phyloP scores from a whole-genome alignment of 257 asterid genomes.

The Solanum appendiculatum region DNA sequence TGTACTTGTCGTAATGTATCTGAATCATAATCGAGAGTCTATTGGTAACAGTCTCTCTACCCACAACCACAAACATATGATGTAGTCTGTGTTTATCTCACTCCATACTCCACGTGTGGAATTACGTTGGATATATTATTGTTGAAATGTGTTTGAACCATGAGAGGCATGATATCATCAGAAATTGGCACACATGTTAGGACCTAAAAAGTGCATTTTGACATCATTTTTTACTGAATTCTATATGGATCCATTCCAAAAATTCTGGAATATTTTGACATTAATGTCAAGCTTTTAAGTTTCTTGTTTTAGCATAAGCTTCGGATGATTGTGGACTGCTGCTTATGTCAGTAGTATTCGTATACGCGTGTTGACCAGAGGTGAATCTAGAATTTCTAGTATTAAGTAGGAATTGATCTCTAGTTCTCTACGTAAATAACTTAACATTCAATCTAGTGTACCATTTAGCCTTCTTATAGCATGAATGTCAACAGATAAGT shows the following conservation, averaged over 20 bases:
- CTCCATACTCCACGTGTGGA: rapidly evolving
- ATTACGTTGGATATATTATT: background rate
- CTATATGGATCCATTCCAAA: background rate
- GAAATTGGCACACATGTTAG: background rate
- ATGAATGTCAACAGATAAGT: no score
- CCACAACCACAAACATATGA: background rate
- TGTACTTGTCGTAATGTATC: background rate
- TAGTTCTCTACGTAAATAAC: background rate
- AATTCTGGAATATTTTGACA: background rate
- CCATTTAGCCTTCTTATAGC: background rate
- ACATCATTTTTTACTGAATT: background rate
- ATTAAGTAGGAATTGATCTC: background rate
- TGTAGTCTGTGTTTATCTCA: background rate
- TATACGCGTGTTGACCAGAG: background rate
- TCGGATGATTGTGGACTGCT: background rate
- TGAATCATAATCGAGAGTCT: background rate
- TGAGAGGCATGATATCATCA: background rate
- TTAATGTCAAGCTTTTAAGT: background rate
- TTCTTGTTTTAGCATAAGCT: background rate
- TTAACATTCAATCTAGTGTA: background rate
- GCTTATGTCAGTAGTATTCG: background rate
- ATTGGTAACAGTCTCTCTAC: rapidly evolving
- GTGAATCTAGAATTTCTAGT: no score
- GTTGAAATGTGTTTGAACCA: background rate
- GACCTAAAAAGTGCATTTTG: background rate